Percentiles rank a stretch among this genome's conserved stretches.
Conservation (phyloP, 2,329 filamentous ascomycete genomes). For the Exophiala mesophila region DNA sequence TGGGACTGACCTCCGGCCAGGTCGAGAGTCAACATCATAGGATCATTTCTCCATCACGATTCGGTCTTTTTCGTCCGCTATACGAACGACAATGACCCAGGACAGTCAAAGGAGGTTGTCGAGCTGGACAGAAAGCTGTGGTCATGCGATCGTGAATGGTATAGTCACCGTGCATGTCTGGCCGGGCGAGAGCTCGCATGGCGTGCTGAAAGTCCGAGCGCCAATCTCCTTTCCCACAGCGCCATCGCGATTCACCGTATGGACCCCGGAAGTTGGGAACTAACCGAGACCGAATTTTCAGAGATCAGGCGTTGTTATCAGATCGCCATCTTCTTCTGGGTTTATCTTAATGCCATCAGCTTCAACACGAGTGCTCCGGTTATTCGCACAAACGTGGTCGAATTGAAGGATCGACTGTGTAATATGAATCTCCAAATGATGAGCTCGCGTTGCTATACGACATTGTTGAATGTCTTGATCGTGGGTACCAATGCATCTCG, state of each 20-base stretch:
- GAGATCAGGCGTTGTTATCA: constrained; percentile 20
- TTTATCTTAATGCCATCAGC: constrained; percentile 15
- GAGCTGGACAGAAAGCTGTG: constrained; percentile 16
- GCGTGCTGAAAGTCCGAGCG: constrained; percentile 14
- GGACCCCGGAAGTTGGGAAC: constrained; percentile 8
- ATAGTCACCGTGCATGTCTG: constrained; percentile 10
- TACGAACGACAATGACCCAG: neutral
- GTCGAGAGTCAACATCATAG: constrained; percentile 17
- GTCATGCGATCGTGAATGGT: constrained; percentile 17
- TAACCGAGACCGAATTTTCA: constrained; percentile 1
- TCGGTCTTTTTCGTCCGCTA: neutral
- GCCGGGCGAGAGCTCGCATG: constrained; percentile 13
- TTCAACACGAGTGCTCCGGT: constrained; percentile 17
- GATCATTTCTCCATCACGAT: constrained; percentile 14
- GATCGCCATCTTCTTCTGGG: constrained; percentile 18
- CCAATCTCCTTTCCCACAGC: constrained; percentile 4
- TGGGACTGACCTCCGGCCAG: neutral
- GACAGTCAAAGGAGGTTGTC: constrained; percentile 4
- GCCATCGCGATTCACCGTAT: constrained; percentile 11
- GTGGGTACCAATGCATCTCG: constrained; percentile 8
- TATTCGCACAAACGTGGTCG: constrained; percentile 13
- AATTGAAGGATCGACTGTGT: constrained; percentile 13
- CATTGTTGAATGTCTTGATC: constrained; percentile 19
- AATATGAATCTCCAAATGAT: constrained; percentile 12
- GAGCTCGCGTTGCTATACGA: constrained; percentile 3